phyloP scores from a whole-genome alignment of 2,329 filamentous ascomycete species.

The Aspergillus cejpii region DNA sequence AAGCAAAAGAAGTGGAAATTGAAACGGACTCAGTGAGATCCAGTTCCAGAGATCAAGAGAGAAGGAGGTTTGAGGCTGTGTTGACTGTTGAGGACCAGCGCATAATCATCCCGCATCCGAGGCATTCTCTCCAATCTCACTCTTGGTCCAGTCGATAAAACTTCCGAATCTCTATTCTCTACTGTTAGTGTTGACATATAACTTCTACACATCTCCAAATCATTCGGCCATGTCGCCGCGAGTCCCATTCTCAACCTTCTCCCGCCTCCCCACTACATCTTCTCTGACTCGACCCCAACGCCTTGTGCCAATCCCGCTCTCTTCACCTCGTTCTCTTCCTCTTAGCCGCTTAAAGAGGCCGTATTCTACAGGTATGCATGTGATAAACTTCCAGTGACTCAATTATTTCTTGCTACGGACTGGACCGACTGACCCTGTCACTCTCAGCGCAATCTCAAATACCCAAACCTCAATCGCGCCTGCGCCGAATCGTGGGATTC shows the following conservation, averaged over 20 bases:
- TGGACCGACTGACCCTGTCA: background rate
- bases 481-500: constrained; percentile 35
- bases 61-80: too few species aligned
- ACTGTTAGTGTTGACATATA: too few species aligned
- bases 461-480: constrained; percentile 23
- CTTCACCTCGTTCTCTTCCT: constrained; percentile 5
- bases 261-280: constrained; percentile 15
- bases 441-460: background rate
- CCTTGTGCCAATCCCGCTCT: constrained; percentile 1
- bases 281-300: constrained; percentile 11
- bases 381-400: background rate
- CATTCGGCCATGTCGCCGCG: constrained; percentile 10
- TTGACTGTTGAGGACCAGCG: too few species aligned
- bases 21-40: too few species aligned
- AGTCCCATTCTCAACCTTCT: constrained; percentile 9
- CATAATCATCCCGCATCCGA: too few species aligned
- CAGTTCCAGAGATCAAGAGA: too few species aligned
- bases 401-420: background rate
- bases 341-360: background rate
- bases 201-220: background rate
- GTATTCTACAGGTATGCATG: constrained; percentile 9
- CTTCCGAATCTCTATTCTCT: too few species aligned
- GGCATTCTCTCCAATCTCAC: background rate
- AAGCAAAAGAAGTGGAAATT: too few species aligned
- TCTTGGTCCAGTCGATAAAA: background rate